phyloP scores from a whole-genome alignment of 306 rosid genomes.

The Rubus parviflorus region DNA sequence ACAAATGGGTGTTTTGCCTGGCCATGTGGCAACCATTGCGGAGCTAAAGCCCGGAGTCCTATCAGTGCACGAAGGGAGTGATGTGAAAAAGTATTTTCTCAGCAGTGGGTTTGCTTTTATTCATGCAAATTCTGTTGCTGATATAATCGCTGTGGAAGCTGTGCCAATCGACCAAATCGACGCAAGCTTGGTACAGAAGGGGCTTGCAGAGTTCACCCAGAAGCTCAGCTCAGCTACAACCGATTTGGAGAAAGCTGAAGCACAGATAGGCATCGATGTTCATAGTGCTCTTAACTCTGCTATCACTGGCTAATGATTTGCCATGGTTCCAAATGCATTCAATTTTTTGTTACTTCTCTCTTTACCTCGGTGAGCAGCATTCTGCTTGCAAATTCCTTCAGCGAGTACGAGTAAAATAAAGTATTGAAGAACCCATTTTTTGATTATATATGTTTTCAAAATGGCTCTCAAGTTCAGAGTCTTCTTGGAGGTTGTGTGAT shows the following conservation, averaged over 20 bases:
- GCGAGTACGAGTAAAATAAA: neutral
- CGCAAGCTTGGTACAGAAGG: constrained; percentile 74
- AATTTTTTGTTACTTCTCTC: neutral
- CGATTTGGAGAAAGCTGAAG: constrained; percentile 95
- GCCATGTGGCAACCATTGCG: constrained; percentile 92
- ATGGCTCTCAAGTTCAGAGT: neutral
- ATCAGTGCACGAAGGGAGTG: constrained; percentile 77
- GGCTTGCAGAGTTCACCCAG: constrained; percentile 90
- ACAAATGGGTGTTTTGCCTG: constrained; percentile 97
- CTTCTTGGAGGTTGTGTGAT: neutral
- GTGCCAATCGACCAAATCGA: constrained; percentile 75
- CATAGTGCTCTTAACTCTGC: constrained; percentile 83
- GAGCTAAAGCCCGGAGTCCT: constrained; percentile 91
- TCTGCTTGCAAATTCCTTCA: neutral
- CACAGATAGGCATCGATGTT: constrained; percentile 89
- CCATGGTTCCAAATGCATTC: neutral
- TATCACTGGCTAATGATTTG: constrained; percentile 48
- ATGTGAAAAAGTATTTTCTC: constrained; percentile 66
- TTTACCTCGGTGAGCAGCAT: neutral
- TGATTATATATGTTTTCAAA: neutral
- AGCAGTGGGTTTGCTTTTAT: constrained; percentile 90
- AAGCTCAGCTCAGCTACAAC: constrained; percentile 83
- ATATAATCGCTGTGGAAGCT: constrained; percentile 91
- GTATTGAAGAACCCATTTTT: neutral
- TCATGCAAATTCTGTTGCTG: constrained; percentile 87